Conservation (phyloP, 1,139 yeast species). For the Kodamaea sp. region DNA sequence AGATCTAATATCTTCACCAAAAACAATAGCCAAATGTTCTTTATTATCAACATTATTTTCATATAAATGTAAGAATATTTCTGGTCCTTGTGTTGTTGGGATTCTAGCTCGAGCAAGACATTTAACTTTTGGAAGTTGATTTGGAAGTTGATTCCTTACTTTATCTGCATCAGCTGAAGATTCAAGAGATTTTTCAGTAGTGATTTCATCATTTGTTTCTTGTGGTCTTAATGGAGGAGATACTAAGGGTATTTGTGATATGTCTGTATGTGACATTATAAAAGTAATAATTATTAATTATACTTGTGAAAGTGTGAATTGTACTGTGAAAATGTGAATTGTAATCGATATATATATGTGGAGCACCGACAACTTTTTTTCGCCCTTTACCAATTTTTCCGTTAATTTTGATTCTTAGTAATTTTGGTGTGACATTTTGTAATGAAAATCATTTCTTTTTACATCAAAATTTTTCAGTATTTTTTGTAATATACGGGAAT, state of each 20-base stretch:
- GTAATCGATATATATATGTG: too few relatives aligned
- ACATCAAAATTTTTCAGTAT: too few relatives aligned
- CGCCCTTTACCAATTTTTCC: too few relatives aligned
- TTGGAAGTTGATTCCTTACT: conserved; percentile 21
- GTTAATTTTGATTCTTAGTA: too few relatives aligned
- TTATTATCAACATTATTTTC: conserved; percentile 81
- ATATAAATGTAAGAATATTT: conserved; percentile 86
- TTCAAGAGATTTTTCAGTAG: conserved; percentile 10
- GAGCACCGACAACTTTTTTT: too few relatives aligned
- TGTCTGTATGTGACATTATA: conserved; percentile 6
- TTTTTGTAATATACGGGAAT: too few relatives aligned
- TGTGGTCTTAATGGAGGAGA: conserved; percentile 38
- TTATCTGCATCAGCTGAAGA: conserved; percentile 20
- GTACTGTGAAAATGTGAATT: background rate
- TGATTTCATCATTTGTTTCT: conserved; percentile 1
- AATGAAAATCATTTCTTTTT: too few relatives aligned
- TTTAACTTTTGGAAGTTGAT: conserved; percentile 61
- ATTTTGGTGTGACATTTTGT: too few relatives aligned
- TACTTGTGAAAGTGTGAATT: background rate
- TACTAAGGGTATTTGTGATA: conserved; percentile 29
- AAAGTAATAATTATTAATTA: background rate
- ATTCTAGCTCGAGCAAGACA: conserved; percentile 92
- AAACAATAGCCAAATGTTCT: conserved; percentile 95
- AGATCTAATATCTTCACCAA: conserved; percentile 88
- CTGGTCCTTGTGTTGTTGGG: conserved; percentile 92